Evolutionary conservation across 345 rosid species (phyloP).

Genomic region (Eucalyptus regnans): DNA sequence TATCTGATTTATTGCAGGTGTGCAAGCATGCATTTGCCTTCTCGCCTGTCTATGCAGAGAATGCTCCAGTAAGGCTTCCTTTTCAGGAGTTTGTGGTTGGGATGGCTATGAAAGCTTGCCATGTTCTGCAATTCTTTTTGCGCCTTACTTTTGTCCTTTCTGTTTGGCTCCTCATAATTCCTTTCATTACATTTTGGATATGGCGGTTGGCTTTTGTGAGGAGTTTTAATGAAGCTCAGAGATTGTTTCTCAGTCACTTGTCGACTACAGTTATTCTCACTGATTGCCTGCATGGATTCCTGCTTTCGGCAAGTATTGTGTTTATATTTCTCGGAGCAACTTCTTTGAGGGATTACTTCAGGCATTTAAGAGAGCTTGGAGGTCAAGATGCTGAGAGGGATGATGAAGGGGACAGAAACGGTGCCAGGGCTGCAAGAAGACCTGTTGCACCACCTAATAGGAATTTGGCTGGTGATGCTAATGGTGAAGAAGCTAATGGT

Average conservation of each 20-base stretch:
- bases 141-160: conserved; percentile 90
- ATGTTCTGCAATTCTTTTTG: conserved; percentile 83
- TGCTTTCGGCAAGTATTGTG: conserved; percentile 94
- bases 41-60: conserved; percentile 94
- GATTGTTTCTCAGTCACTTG: conserved; percentile 83
- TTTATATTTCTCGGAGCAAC: conserved; percentile 96
- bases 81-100: conserved; percentile 97
- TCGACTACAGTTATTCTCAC: conserved; percentile 84
- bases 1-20: conserved; percentile 35
- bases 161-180: conserved; percentile 93
- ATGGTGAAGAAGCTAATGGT: conserved; percentile 75
- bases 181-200: conserved; percentile 95
- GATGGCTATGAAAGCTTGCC: conserved; percentile 93
- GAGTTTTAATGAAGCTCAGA: conserved; percentile 91
- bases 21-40: conserved; percentile 95
- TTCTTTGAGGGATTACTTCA: conserved; percentile 89
- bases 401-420: conserved; percentile 87
- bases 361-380: conserved; percentile 90
- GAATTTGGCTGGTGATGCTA: conserved; percentile 68
- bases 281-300: conserved; percentile 96
- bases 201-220: conserved; percentile 92
- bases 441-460: conserved; percentile 66
- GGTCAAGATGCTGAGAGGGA: conserved; percentile 95
- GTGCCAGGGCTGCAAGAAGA: conserved; percentile 77
- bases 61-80: conserved; percentile 97